Conservation (phyloP, 805 yeast genomes). For the Starmerella bacillaris region DNA sequence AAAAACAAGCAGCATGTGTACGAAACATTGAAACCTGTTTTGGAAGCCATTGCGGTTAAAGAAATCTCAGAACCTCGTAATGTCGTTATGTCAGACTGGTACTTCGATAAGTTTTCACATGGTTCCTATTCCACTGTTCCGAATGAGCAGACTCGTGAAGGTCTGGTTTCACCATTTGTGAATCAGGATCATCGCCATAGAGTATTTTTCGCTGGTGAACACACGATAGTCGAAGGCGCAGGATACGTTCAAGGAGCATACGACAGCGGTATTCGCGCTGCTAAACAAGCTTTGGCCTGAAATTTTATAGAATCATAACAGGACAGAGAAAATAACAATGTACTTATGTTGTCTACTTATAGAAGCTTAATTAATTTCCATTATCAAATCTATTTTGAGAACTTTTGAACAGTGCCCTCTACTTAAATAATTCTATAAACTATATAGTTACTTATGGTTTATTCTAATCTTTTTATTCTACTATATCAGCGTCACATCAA, state of each 20-base stretch:
- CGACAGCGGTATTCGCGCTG: conserved; percentile 48
- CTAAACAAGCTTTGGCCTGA: conserved; percentile 26
- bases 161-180: conserved; percentile 39
- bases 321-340: too few relatives aligned
- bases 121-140: conserved; percentile 60
- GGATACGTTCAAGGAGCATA: conserved; percentile 87
- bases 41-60: conserved; percentile 12
- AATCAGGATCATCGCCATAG: conserved; percentile 30
- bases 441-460: not conserved
- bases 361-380: too few relatives aligned
- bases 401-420: too few relatives aligned
- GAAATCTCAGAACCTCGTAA: conserved; percentile 25
- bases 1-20: conserved; percentile 24
- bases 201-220: conserved; percentile 76
- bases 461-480: not conserved
- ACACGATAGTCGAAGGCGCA: conserved; percentile 64
- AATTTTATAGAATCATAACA: too few relatives aligned
- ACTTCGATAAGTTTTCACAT: conserved; percentile 44
- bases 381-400: too few relatives aligned
- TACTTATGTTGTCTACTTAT: too few relatives aligned
- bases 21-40: conserved; percentile 15
- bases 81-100: conserved; percentile 41
- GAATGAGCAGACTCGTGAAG: conserved; percentile 53
- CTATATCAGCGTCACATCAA: conserved; percentile 2
- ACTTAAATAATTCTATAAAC: too few relatives aligned